Conservation (phyloP, 2,329 filamentous ascomycete species). For the Tolypocladium inflatum region DNA sequence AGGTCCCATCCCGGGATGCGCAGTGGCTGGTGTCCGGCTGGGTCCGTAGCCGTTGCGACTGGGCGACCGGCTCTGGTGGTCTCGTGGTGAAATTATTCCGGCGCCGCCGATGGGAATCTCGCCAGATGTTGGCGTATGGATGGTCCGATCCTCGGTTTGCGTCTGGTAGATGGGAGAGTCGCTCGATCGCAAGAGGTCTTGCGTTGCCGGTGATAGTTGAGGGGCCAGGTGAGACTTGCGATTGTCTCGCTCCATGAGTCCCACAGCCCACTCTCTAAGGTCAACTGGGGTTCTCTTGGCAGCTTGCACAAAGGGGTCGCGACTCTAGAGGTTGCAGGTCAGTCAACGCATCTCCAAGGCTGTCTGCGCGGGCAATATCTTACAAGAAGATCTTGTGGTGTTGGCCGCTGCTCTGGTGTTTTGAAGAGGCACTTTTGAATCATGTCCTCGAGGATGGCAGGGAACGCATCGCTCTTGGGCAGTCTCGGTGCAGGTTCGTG, state of each 20-base stretch:
- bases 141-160: slow-evolving; percentile 32
- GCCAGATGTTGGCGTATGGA: slow-evolving; percentile 57
- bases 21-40: slow-evolving; percentile 28
- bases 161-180: slow-evolving; percentile 45
- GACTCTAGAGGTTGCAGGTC: slow-evolving; percentile 49
- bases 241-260: slow-evolving; percentile 90
- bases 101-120: slow-evolving; percentile 59
- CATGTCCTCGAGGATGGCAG: slow-evolving; percentile 89
- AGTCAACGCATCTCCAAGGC: neutral
- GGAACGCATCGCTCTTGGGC: slow-evolving; percentile 96
- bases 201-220: slow-evolving; percentile 66
- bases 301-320: slow-evolving; percentile 89
- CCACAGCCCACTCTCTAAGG: slow-evolving; percentile 84
- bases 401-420: slow-evolving; percentile 78
- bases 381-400: slow-evolving; percentile 86
- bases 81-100: slow-evolving; percentile 43
- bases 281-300: slow-evolving; percentile 95
- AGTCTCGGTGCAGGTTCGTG: slow-evolving; percentile 89
- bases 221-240: slow-evolving; percentile 88
- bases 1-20: slow-evolving; percentile 43
- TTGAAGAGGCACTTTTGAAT: slow-evolving; percentile 94
- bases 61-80: slow-evolving; percentile 42
- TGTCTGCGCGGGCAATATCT: neutral
- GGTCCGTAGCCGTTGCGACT: slow-evolving; percentile 38
- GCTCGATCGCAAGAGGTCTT: slow-evolving; percentile 59